These are phyloP conservation scores for Saccharomyces hybrid DNA, from an alignment of 1,139 yeast species.

Conservation along the genomic window DNA sequence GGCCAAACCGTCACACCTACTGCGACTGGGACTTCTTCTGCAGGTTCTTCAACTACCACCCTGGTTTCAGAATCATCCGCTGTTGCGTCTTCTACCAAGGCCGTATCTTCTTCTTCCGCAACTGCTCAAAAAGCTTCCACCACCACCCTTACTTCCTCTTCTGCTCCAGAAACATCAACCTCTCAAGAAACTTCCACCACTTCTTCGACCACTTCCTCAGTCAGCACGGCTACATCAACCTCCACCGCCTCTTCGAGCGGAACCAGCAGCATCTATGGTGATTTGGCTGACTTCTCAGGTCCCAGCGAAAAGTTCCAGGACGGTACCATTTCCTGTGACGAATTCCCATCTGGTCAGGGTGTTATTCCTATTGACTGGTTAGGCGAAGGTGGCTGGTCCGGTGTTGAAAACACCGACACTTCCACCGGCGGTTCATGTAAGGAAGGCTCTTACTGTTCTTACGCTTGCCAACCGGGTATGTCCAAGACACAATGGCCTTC, in stretches of 20 bases:
- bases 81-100: conserved; percentile 11
- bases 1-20: conserved; percentile 40
- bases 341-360: conserved; percentile 65
- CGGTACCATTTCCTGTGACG: conserved; percentile 52
- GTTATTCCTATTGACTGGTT: conserved; percentile 51
- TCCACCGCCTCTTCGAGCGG: conserved; percentile 12
- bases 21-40: conserved; percentile 10
- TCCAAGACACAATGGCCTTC: conserved; percentile 82
- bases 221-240: too few relatives aligned
- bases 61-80: conserved; percentile 21
- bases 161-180: conserved; percentile 22
- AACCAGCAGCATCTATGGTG: conserved; percentile 42
- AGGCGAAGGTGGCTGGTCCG: conserved; percentile 67
- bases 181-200: conserved; percentile 24
- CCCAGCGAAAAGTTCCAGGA: conserved; percentile 52
- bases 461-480: conserved; percentile 85
- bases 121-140: conserved; percentile 30
- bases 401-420: conserved; percentile 51
- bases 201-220: conserved; percentile 24
- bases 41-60: conserved; percentile 15
- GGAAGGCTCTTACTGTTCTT: conserved; percentile 72
- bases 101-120: conserved; percentile 14
- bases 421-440: conserved; percentile 58
- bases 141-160: conserved; percentile 6
- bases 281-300: conserved; percentile 42